Evolutionary conservation across 2,329 filamentous ascomycete species (phyloP), one percentile per base, ranked within the genome.

Genomic region (Colletotrichum truncatum): DNA sequence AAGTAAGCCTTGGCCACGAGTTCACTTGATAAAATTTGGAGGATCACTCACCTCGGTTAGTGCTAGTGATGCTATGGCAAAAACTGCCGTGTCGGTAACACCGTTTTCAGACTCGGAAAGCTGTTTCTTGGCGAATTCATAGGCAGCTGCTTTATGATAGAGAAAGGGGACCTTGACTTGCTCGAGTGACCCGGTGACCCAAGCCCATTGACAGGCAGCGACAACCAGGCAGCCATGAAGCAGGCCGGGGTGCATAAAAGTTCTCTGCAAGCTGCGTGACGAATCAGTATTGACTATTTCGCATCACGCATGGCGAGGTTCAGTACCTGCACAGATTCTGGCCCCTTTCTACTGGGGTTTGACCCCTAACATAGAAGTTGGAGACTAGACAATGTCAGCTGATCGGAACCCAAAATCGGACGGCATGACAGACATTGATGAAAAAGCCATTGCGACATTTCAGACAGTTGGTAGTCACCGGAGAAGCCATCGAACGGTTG

Each of bases 71-170:
- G 80, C 79, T 36, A 83, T 79, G 1, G 80, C 80, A 57, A 81
- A 72, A 69, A 82, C 79, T 1, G 79, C 79, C 34, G 79, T 78
- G 54, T 81, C 80, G 59, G 76, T 78, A 39, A 77, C 73, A 30
- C 74, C 78, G 7, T 73, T 73, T 46, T 76, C 75, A n/a, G 75
- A 73, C 34, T 75, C 73, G 48, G 75, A 75, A 41, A 82, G 70
- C 64, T 82, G 80, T 66, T 80, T 76, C 65, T 80, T 78, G 51
- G 81, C 80, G 63, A 81, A 82, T 56, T 80, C 77, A 70, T 82
- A 82, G 10, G 81, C 81, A 49, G 81, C 79, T 25, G 81, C 74
- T 67, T 83, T 83, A 70, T 82, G 80, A 61, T 82, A 81, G 54
- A 82, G 74, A 67, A 82, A 82, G 10, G 80, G 79, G 21, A 82